Base-by-base conservation (phyloP, 202 grass and related monocot species). In the Eragrostis tef region DNA sequence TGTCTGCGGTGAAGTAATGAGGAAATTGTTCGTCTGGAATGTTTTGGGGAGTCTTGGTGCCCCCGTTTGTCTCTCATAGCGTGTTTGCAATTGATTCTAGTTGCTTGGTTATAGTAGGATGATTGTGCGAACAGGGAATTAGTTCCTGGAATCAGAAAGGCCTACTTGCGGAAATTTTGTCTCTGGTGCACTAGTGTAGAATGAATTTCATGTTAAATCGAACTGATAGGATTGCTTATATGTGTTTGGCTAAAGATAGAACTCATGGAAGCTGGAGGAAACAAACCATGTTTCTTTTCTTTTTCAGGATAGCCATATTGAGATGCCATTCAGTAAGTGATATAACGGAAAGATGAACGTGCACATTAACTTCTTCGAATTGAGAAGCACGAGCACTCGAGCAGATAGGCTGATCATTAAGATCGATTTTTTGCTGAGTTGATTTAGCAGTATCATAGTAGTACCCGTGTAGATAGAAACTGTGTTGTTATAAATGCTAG, bases 41-140 rank as follows among this genome's bases (percentile, higher is more conserved):
- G 22, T 65, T 45, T 83, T 76, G 39, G 31, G 69, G 73, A 21
- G 22, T 4, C 82, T 19, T 74, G 51, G 71, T 57, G 49, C 20
- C 42, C 24, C 21, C 2, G 17, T 70, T 62, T 70, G 54, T 53
- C 53, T 29, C 25, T 17, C 14, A 10, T 49, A n/a, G 49, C 4
- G 27, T 59, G 67, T 57, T 71, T 72, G n/a, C 19, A 85, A 46
- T 64, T 39, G 34, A 39, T 70, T 1, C 9, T 70, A n/a, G 64
- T 66, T 66, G 34, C 0, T 59, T 31, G 3, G 5, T 26, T 69
- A 70, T 15, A 25, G 50, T 43, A 45, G 13, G 16, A 12, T 19
- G 15, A 7, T 46, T 58, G 78, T 19, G 26, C 15, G 29, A 59
- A 58, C 0, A 15, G 44, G 64, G 78, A 62, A 12, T 34, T 70